phyloP scores from a whole-genome alignment of 164 flowering plant species.

The Umbilicus rupestris region DNA sequence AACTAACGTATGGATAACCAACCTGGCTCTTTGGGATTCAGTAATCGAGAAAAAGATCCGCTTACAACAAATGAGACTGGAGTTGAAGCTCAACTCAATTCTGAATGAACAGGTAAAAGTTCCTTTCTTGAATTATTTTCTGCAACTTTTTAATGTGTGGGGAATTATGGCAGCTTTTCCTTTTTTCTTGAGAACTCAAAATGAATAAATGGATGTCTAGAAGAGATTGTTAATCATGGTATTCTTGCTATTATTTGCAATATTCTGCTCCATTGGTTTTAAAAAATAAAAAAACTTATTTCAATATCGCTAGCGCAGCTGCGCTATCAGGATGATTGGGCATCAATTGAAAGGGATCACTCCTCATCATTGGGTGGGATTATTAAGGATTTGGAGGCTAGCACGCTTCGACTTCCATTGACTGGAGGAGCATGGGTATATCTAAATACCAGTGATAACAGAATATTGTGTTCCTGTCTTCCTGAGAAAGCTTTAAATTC shows the following conservation, averaged over 20 bases:
- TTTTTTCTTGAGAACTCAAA: no score
- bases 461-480: not conserved
- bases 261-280: not conserved
- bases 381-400: conserved; percentile 64
- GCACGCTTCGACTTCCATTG: conserved; percentile 81
- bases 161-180: no score
- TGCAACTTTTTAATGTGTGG: not conserved
- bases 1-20: conserved; percentile 52
- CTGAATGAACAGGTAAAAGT: conserved; percentile 56
- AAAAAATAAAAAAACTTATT: no score
- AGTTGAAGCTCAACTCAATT: conserved; percentile 49
- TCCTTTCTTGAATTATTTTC: conserved; percentile 6
- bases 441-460: not conserved
- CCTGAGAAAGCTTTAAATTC: not conserved
- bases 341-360: conserved; percentile 68
- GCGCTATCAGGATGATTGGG: conserved; percentile 69
- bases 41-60: conserved; percentile 47
- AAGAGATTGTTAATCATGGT: no score
- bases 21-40: conserved; percentile 46
- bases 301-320: conserved; percentile 36
- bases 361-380: conserved; percentile 47
- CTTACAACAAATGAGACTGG: conserved; percentile 56
- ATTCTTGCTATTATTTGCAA: no score
- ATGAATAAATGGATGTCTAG: no score
- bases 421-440: conserved; percentile 81